Conservation (phyloP, 805 yeast species). For the Metschnikowia drakensbergensis region DNA sequence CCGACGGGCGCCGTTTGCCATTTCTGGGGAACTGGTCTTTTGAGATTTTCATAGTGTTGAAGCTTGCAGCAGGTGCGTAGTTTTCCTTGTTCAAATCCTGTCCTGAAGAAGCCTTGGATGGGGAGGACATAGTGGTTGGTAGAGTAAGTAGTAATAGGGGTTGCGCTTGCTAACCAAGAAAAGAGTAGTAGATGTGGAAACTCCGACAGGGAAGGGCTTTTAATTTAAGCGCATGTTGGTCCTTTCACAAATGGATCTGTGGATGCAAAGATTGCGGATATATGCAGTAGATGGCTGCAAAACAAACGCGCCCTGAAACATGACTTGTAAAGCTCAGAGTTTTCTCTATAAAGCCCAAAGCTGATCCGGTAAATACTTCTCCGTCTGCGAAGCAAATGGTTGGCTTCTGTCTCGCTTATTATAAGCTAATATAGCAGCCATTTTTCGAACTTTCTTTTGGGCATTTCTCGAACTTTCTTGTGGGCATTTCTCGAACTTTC, state of each 20-base stretch:
- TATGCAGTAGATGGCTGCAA: slow-evolving; percentile 2
- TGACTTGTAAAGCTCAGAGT: background rate
- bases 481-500: background rate
- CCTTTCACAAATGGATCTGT: slow-evolving; percentile 2
- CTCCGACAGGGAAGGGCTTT: background rate
- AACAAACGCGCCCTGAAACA: slow-evolving; percentile 1
- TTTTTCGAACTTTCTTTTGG: background rate
- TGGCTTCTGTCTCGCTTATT: too few species aligned
- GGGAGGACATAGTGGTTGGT: slow-evolving; percentile 3
- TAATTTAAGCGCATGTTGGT: background rate
- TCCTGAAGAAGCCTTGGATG: slow-evolving; percentile 2
- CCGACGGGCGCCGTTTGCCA: slow-evolving; percentile 50
- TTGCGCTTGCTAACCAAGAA: background rate
- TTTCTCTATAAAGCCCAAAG: background rate
- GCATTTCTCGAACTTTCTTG: background rate
- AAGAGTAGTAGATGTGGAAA: background rate
- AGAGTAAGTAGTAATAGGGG: background rate
- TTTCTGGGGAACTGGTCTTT: background rate
- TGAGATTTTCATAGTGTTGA: background rate
- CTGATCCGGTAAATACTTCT: too few species aligned
- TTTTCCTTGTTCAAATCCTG: slow-evolving; percentile 5
- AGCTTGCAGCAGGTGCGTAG: slow-evolving; percentile 2
- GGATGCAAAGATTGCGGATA: background rate
- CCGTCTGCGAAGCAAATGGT: too few species aligned
- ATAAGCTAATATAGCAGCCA: background rate